Evolutionary conservation across 2,329 filamentous ascomycete genomes (phyloP).

Genomic region (Microthyrium microscopicum): DNA sequence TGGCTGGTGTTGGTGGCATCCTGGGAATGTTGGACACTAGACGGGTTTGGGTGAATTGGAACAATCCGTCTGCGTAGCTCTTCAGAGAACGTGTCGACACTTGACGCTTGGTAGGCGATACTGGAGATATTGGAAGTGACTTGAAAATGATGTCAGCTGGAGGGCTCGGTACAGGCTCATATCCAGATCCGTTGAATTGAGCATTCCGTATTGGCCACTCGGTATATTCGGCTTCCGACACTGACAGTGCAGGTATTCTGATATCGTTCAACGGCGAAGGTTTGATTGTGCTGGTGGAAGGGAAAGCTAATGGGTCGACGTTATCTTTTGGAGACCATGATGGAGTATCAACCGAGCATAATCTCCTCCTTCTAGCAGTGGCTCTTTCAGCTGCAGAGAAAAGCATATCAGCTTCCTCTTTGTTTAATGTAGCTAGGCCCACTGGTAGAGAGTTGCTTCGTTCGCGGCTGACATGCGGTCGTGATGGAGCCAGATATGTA

Average conservation of each 20-base stretch:
- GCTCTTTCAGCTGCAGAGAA: slow-evolving; percentile 7
- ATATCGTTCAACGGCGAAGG: neutral
- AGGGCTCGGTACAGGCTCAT: neutral
- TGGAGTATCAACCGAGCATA: neutral
- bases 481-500: no score
- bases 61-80: slow-evolving; percentile 7
- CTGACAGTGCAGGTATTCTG: no score
- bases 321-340: neutral
- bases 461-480: slow-evolving; percentile 5
- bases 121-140: neutral
- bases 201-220: no score
- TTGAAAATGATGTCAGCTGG: neutral
- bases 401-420: slow-evolving; percentile 5
- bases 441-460: slow-evolving; percentile 7
- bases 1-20: slow-evolving; percentile 3
- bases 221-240: no score
- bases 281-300: slow-evolving; percentile 1
- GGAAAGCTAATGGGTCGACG: slow-evolving; percentile 3
- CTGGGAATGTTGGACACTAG: slow-evolving; percentile 3
- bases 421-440: slow-evolving; percentile 1
- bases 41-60: slow-evolving; percentile 6
- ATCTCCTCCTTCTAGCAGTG: slow-evolving; percentile 3
- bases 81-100: slow-evolving; percentile 4
- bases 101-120: slow-evolving; percentile 3
- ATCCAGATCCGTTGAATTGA: neutral